phyloP scores from a whole-genome alignment of 352 stramenopile genomes.

The Thalassiosira oceanica region DNA sequence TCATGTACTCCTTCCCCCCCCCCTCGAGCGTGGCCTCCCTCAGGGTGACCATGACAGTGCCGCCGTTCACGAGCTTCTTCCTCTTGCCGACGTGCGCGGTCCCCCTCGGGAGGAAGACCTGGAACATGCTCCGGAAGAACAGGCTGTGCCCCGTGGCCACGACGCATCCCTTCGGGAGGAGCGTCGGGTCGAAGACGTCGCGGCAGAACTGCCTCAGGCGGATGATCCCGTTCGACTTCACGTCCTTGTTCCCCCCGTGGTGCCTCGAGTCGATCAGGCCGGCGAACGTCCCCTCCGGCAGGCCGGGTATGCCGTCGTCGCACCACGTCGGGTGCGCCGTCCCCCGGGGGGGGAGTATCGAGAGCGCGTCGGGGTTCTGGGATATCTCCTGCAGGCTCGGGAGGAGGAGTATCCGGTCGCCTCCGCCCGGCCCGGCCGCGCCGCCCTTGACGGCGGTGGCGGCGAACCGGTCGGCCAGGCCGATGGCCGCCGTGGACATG shows the following conservation, averaged over 20 bases:
- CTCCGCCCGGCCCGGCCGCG: conserved; percentile 4
- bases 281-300: conserved; percentile 48
- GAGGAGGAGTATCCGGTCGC: conserved; percentile 74
- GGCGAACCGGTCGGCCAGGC: conserved; percentile 63
- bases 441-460: background rate
- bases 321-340: conserved; percentile 72
- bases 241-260: conserved; percentile 74
- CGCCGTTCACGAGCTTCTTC: conserved; percentile 81
- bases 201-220: conserved; percentile 71
- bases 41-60: conserved; percentile 68
- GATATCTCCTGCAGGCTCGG: conserved; percentile 77
- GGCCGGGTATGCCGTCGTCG: conserved; percentile 47
- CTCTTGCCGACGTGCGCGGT: conserved; percentile 66
- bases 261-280: conserved; percentile 67
- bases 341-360: conserved; percentile 65
- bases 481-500: conserved; percentile 68
- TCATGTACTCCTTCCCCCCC: conserved; percentile 69
- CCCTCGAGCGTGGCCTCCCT: conserved; percentile 58
- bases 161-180: conserved; percentile 37
- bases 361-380: conserved; percentile 77
- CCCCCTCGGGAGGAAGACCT: conserved; percentile 62
- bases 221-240: conserved; percentile 70
- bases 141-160: conserved; percentile 76
- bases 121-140: conserved; percentile 78
- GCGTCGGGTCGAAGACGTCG: conserved; percentile 60